Percentiles rank a stretch among this genome's conserved stretches.
phyloP scores from a whole-genome alignment of 768 basidiomycete species.

The Aureoboletus auriporus region DNA sequence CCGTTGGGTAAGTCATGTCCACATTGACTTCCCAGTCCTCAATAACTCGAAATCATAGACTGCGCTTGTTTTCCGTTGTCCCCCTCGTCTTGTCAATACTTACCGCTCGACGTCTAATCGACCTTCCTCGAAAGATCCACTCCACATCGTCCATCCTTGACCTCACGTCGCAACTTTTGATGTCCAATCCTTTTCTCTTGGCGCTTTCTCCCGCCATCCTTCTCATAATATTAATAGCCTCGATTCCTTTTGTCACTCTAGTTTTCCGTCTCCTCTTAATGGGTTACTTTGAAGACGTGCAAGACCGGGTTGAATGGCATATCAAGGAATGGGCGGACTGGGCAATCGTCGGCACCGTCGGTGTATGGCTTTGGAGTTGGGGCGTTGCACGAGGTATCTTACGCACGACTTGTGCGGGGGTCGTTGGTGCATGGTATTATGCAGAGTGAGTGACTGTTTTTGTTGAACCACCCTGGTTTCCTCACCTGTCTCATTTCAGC shows the following conservation, averaged over 20 bases:
- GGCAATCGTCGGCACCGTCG: slow-evolving; percentile 56
- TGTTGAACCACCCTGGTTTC: neutral
- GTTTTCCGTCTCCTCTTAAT: slow-evolving; percentile 74
- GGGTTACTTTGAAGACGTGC: slow-evolving; percentile 49
- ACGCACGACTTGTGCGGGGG: slow-evolving; percentile 72
- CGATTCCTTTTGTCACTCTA: slow-evolving; percentile 76
- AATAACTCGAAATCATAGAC: slow-evolving; percentile 12
- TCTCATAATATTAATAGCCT: slow-evolving; percentile 58
- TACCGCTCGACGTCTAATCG: slow-evolving; percentile 66
- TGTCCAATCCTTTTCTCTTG: slow-evolving; percentile 70
- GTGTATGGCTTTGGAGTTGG: slow-evolving; percentile 72
- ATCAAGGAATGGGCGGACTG: slow-evolving; percentile 65
- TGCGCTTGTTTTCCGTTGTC: slow-evolving; percentile 69
- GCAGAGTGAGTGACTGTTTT: slow-evolving; percentile 40
- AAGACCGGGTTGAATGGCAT: slow-evolving; percentile 48
- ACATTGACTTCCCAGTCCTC: neutral
- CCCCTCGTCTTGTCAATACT: slow-evolving; percentile 67
- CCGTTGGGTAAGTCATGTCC: slow-evolving; percentile 56
- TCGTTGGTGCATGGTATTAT: slow-evolving; percentile 93
- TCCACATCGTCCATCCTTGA: slow-evolving; percentile 53
- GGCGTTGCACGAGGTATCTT: slow-evolving; percentile 76
- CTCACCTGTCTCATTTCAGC: slow-evolving; percentile 17
- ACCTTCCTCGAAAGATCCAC: slow-evolving; percentile 70
- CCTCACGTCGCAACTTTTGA: slow-evolving; percentile 66
- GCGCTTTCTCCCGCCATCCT: slow-evolving; percentile 72